Evolutionary conservation across 2,329 filamentous ascomycete species (phyloP).

Genomic region (Cladosporium sp.): DNA sequence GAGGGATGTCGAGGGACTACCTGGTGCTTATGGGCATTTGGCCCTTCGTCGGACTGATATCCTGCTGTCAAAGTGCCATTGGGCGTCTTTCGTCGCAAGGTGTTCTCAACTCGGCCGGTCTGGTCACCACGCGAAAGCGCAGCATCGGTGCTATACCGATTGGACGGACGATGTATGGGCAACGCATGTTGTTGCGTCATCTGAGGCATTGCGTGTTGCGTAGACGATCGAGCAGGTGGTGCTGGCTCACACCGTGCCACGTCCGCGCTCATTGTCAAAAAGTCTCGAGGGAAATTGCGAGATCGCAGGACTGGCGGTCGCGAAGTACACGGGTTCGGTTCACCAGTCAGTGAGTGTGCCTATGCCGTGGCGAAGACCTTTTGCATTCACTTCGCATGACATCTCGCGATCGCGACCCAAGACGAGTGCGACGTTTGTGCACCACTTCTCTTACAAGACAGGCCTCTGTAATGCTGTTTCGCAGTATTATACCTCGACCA

Average conservation of each 20-base stretch:
- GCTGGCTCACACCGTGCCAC: slow-evolving; percentile 19
- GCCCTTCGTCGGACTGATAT: slow-evolving; percentile 63
- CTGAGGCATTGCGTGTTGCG: slow-evolving; percentile 23
- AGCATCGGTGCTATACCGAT: slow-evolving; percentile 16
- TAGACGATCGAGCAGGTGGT: slow-evolving; percentile 10
- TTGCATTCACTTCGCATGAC: slow-evolving; percentile 28
- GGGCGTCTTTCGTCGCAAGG: slow-evolving; percentile 85
- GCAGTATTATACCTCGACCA: slow-evolving; percentile 6
- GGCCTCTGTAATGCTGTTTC: background rate
- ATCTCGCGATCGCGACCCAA: slow-evolving; percentile 18
- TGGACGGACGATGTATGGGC: slow-evolving; percentile 25
- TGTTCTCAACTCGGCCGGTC: slow-evolving; percentile 56
- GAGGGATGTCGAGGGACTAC: slow-evolving; percentile 58
- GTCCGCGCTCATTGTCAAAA: slow-evolving; percentile 26
- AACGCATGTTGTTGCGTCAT: slow-evolving; percentile 29
- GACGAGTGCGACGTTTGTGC: slow-evolving; percentile 2
- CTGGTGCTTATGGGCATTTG: slow-evolving; percentile 67
- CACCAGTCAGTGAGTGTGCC: slow-evolving; percentile 30
- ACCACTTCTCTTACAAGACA: slow-evolving; percentile 4
- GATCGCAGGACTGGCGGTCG: slow-evolving; percentile 11
- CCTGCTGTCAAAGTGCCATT: slow-evolving; percentile 88
- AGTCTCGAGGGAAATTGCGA: slow-evolving; percentile 10
- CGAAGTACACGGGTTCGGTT: slow-evolving; percentile 20
- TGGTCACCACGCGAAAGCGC: slow-evolving; percentile 24
- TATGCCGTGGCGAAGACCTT: slow-evolving; percentile 33